Evolutionary conservation across 2,329 filamentous ascomycete genomes (phyloP), one percentile per base, ranked within the genome.

Genomic region (Botryotinia globosa): DNA sequence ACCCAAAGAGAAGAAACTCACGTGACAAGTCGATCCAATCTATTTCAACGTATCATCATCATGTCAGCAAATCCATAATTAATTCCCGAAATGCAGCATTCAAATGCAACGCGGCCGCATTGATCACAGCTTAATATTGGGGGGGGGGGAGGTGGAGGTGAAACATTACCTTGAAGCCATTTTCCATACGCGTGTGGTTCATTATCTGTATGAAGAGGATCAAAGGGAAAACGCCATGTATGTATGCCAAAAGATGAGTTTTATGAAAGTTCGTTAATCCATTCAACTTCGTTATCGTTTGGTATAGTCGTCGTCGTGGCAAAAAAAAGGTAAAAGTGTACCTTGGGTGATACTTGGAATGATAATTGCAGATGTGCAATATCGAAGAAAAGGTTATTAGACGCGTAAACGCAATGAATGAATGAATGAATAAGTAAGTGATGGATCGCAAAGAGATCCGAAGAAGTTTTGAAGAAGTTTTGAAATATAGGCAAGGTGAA

Each of bases 1-100:
- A 42, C 4, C 14, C 48, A 39, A 14, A 32, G 16, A 37, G 34
- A 34, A 44, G n/a, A 58, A 73, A 91, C 92, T 89, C 88, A 94
- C 92, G 92, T 94, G 86, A 95, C 92, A 79, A 95, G 87, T 81
- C 92, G 90, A 85, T 94, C 92, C 80, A 95, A 89, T 88, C 92
- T 94, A 79, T 73, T 10, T 72, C 76, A 72, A 77, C 48, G 75
- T 76, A 72, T 75, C 71, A 74, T 75, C 71, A 74, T 78, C 73
- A 79, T 54, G 77, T 75, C 72, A 73, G 42, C n/a, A 72, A 32
- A 51, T n/a, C 45, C 45, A 42, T 62, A 32, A n/a, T 59, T 51
- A 45, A 56, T 67, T 62, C 54, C 37, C 69, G 45, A 48, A 56
- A 56, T 51, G 59, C 45, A 56, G 9, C 48, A 42, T 56, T 20